Percentiles rank a stretch among this genome's conserved stretches.
These are phyloP conservation scores for Aspergillus hiratsukae DNA, from an alignment of 2,329 filamentous ascomycete species.

Conservation along the genomic window DNA sequence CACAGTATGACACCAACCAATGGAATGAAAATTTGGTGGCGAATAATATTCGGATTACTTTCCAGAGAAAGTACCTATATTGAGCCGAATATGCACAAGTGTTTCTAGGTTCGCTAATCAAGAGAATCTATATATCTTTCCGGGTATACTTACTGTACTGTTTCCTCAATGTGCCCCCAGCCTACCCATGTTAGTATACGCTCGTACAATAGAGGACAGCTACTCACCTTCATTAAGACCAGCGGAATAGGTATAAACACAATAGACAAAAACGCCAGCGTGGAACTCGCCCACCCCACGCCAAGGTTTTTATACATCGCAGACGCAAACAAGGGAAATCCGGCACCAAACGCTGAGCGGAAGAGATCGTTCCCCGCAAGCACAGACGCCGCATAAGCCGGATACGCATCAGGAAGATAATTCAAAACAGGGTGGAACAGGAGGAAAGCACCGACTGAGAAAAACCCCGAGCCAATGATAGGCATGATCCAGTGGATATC, in stretches of 20 bases:
- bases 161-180: neutral
- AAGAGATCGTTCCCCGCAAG: conserved; percentile 70
- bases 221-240: conserved; percentile 1
- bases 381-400: conserved; percentile 64
- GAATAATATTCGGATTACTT: too few relatives aligned
- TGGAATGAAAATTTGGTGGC: too few relatives aligned
- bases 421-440: conserved; percentile 71
- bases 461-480: conserved; percentile 59
- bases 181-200: neutral
- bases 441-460: conserved; percentile 65
- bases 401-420: conserved; percentile 69
- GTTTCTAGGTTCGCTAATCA: too few relatives aligned
- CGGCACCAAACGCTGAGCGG: conserved; percentile 52
- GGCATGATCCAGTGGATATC: conserved; percentile 62
- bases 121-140: too few relatives aligned
- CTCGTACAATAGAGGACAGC: neutral
- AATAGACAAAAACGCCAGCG: conserved; percentile 2
- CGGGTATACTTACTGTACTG: too few relatives aligned
- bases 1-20: too few relatives aligned
- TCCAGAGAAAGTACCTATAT: too few relatives aligned
- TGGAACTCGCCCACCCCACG: conserved; percentile 16
- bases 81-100: too few relatives aligned
- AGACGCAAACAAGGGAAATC: conserved; percentile 27
- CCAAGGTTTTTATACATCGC: conserved; percentile 33
- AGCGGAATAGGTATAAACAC: conserved; percentile 1